Base-by-base conservation (phyloP, 1,139 yeast species). In the Suhomyces chickasaworum region DNA sequence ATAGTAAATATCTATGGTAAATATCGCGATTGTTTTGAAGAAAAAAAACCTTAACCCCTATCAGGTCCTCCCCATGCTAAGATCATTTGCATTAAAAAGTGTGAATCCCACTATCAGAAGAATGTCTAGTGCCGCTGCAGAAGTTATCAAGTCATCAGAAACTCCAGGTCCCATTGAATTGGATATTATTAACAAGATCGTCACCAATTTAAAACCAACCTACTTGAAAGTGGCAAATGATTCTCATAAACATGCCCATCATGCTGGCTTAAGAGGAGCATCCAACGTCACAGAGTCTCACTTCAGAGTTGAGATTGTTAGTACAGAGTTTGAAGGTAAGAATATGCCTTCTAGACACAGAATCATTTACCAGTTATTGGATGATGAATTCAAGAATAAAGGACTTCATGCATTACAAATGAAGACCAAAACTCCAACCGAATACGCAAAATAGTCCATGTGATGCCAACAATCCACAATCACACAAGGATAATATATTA, bases 351-450 rank as follows among this genome's bases (percentile, higher is more conserved):
- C 80, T 25, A 79, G 99, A 61, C 98, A 93, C 68, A 70, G 97
- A 48, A 64, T 85, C 60, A 77, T 93, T 1, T 91, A 90, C 62
- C 69, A 70, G 42, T 64, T 88, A 44, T 70, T 93, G 39, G 81
- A 81, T 52, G 89, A 88, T 32, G 97, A 90, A 61, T 69, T 91
- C 60, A 74, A 77, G 45, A 73, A 71, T 44, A 77, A 80, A 46
- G 93, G 96, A 1, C 82, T 93, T 18, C 99, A 93, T 69, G 97
- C 98, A 0, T 71, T 93, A 50, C 97, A 89, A 63, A 76, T 93
- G 68, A 82, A 84, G 60, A 86, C 96, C 0, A 87, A 87, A 65
- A 90, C 98, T 1, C 78, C 80, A 0, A 74, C 70, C 33, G 96
- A 89, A 59, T 72, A 70, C 48, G 68, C 65, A 22, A 74, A 68